Conservation (phyloP, 75 land plant genomes). For the Cryptomeria japonica region DNA sequence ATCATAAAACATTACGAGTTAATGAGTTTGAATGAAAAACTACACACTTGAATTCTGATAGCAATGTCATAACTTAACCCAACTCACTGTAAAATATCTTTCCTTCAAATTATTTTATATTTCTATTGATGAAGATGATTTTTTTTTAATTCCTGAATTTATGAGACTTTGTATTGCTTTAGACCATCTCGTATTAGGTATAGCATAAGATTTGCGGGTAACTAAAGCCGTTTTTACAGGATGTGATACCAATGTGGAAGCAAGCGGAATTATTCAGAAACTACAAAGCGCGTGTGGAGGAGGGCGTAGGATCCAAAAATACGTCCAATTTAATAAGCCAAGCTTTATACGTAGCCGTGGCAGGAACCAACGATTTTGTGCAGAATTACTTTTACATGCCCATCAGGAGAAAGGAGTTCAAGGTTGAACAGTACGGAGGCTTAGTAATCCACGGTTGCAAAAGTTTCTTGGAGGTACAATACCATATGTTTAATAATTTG, state of each 20-base stretch:
- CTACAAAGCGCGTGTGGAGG: conserved; percentile 4
- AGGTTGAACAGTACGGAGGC: conserved; percentile 20
- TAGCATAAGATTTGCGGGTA: too few species aligned
- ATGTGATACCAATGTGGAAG: not conserved
- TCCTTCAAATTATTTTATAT: too few species aligned
- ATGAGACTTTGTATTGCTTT: too few species aligned
- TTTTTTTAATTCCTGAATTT: too few species aligned
- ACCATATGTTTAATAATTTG: not conserved
- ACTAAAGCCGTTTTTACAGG: too few species aligned
- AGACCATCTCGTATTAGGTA: too few species aligned
- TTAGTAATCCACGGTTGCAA: conserved; percentile 8
- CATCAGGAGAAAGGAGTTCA: conserved; percentile 1
- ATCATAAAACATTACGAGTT: too few species aligned
- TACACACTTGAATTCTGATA: too few species aligned
- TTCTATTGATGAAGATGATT: too few species aligned
- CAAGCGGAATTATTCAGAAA: conserved; percentile 10
- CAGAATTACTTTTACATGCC: conserved; percentile 27
- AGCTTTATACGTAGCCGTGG: conserved; percentile 26
- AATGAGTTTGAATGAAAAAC: too few species aligned
- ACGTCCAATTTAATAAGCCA: conserved; percentile 21
- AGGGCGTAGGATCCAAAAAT: conserved; percentile 9
- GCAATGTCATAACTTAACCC: too few species aligned
- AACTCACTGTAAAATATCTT: too few species aligned
- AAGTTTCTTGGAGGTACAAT: not conserved
- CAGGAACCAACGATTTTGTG: conserved; percentile 48